phyloP scores from a whole-genome alignment of 2,329 filamentous ascomycete species.

The Cytospora schulzeri region DNA sequence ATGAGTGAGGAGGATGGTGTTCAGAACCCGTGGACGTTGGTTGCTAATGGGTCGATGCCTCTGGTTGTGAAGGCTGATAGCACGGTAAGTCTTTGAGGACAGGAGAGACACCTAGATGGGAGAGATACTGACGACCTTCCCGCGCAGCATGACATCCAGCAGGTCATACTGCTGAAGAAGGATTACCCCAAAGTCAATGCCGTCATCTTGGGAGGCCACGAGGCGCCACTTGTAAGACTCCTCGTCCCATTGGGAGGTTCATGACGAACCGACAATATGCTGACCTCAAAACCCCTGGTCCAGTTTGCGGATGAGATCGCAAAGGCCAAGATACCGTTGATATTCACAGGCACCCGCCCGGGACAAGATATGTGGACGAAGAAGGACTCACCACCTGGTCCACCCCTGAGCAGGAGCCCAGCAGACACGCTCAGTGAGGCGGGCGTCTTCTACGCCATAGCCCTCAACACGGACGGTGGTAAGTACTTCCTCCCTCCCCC shows the following conservation, averaged over 20 bases:
- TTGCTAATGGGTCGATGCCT: slow-evolving; percentile 41
- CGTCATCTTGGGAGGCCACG: slow-evolving; percentile 43
- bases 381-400: slow-evolving; percentile 42
- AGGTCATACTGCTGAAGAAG: slow-evolving; percentile 43
- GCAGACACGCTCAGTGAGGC: slow-evolving; percentile 44
- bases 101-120: not conserved
- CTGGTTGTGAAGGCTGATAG: slow-evolving; percentile 44
- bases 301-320: slow-evolving; percentile 44
- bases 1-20: slow-evolving; percentile 30
- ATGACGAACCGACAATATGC: not conserved
- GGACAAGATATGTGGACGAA: slow-evolving; percentile 41
- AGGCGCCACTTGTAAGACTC: slow-evolving; percentile 41
- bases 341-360: slow-evolving; percentile 43
- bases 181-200: slow-evolving; percentile 39
- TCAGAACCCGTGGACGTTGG: slow-evolving; percentile 39
- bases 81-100: slow-evolving; percentile 33
- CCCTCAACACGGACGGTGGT: slow-evolving; percentile 34
- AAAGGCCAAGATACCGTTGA: slow-evolving; percentile 43
- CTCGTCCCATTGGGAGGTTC: not conserved
- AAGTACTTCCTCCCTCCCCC: not conserved
- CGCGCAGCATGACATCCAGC: slow-evolving; percentile 43
- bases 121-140: slow-evolving; percentile 9
- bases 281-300: not conserved
- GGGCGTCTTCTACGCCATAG: slow-evolving; percentile 42
- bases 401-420: slow-evolving; percentile 44